Evolutionary conservation across 108 stramenopile species (phyloP), one percentile per base, ranked within the genome.

Genomic region (Fragilariopsis cylindrus): DNA sequence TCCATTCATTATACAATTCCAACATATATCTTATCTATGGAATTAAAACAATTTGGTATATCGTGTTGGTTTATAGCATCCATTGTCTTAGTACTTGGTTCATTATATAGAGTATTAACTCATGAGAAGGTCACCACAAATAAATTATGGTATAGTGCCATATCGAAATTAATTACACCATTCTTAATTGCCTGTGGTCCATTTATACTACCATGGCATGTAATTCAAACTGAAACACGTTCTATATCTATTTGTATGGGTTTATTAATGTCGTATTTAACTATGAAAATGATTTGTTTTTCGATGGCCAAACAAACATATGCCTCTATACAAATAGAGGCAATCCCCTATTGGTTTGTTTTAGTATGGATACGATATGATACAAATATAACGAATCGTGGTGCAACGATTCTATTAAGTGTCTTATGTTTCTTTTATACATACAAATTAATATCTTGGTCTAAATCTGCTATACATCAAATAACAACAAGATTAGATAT

Each of bases 241-340:
- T 13, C 66, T 81, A 0, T 63, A 0, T 63, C 62, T 0, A 44
- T 78, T 16, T 43, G 67, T 46, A 16, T 85, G 46, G 94, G 94
- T 11, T 65, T 91, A 46, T 76, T 77, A 11, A 86, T 85, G 60
- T 92, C 88, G 9, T 76, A 88, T 55, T 60, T 95, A 2, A 95
- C 91, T 8, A 92, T 90, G 74, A 95, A 95, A 69, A 89, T 91
- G 80, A 92, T 95, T 77, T 83, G 90, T 13, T 95, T 84, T 75
- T 80, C 79, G 54, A 95, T 95, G 94, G 91, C 94, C 3, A 83
- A 83, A 62, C 90, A 91, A 90, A 67, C 91, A 7, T 92, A 78
- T 75, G 87, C 90, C 3, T 71, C 70, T 7, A 55, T 92, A 21
- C 94, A 95, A 63, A 64, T 76, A 73, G 94, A 95, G 62, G 80